These are phyloP conservation scores for Boeremia exigua DNA, from an alignment of 2,329 filamentous ascomycete genomes.

Conservation along the genomic window DNA sequence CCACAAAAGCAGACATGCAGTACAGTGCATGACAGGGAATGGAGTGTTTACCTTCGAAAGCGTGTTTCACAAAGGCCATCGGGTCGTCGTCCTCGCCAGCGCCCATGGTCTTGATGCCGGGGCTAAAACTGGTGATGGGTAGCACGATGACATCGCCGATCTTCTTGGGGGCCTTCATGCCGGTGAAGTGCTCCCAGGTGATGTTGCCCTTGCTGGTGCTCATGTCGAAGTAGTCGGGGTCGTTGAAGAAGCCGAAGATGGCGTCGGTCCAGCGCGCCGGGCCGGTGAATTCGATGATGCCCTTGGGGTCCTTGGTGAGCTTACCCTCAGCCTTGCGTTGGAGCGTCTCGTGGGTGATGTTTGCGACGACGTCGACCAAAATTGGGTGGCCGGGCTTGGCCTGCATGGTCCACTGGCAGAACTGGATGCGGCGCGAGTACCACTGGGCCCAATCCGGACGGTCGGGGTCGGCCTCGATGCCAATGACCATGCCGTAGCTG, in stretches of 20 bases:
- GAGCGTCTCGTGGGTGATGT: slow-evolving; percentile 83
- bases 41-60: slow-evolving; percentile 79
- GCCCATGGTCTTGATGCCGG: slow-evolving; percentile 91
- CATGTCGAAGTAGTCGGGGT: slow-evolving; percentile 86
- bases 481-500: slow-evolving; percentile 84
- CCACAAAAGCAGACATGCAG: neutral
- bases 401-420: slow-evolving; percentile 99
- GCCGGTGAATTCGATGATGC: slow-evolving; percentile 91
- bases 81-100: slow-evolving; percentile 87
- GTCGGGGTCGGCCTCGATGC: slow-evolving; percentile 96
- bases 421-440: slow-evolving; percentile 96
- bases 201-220: slow-evolving; percentile 72
- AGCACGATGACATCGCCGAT: slow-evolving; percentile 92
- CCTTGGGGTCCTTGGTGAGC: slow-evolving; percentile 70
- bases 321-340: slow-evolving; percentile 71
- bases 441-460: slow-evolving; percentile 90
- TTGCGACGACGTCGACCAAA: slow-evolving; percentile 82
- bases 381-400: slow-evolving; percentile 93
- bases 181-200: slow-evolving; percentile 87
- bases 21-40: slow-evolving; percentile 1
- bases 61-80: slow-evolving; percentile 97
- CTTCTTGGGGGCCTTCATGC: slow-evolving; percentile 81
- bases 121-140: slow-evolving; percentile 96
- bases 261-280: slow-evolving; percentile 93
- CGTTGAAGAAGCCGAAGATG: slow-evolving; percentile 93